Base-by-base conservation (phyloP, 768 basidiomycete genomes). In the Russula sp. region DNA sequence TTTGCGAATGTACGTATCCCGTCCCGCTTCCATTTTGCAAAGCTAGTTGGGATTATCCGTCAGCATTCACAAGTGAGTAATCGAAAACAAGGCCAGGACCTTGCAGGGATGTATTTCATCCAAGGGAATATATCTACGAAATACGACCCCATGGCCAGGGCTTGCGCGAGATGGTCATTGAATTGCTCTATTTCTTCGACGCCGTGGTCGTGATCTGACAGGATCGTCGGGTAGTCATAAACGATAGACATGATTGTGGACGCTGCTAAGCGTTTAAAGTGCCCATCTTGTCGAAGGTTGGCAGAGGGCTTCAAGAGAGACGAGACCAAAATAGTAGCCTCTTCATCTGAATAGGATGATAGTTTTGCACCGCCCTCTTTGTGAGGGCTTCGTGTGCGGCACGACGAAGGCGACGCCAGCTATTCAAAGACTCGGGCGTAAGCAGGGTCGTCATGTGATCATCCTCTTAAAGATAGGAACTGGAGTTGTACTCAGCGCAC, bases 351-450 rank as follows among this genome's bases (percentile, higher is more conserved):
- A 71, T 56, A 0, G 69, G 63, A 24, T 73, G 46, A 62, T 70
- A 76, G 28, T 64, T 48, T 36, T 44, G 53, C 1, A 70, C 62
- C 2, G 63, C 64, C 10, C 64, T 59, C 50, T 70, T 71, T 59
- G 67, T 72, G 32, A 77, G 70, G 2, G 72, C 71, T 55, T 74
- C 75, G 52, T 76, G 73, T 2, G 71, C 70, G 3, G 73, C 72
- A 13, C 74, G 70, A 30, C 74, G 72, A 69, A 75, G 71, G 8
- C 73, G 66, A 22, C 74, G 69, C 73, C 74, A 77, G 28, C 75
- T 77, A 60, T 28, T 32, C 10, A 20, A n/a, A n/a, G n/a, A n/a
- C n/a, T n/a, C n/a, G n/a, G n/a, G n/a, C n/a, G n/a, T n/a, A n/a
- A n/a, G n/a, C n/a, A n/a, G n/a, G n/a, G n/a, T n/a, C n/a, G n/a